Evolutionary conservation across 805 yeast species (phyloP), one percentile per base, ranked within the genome.

Genomic region (Saccharomycopsis fibuligera): DNA sequence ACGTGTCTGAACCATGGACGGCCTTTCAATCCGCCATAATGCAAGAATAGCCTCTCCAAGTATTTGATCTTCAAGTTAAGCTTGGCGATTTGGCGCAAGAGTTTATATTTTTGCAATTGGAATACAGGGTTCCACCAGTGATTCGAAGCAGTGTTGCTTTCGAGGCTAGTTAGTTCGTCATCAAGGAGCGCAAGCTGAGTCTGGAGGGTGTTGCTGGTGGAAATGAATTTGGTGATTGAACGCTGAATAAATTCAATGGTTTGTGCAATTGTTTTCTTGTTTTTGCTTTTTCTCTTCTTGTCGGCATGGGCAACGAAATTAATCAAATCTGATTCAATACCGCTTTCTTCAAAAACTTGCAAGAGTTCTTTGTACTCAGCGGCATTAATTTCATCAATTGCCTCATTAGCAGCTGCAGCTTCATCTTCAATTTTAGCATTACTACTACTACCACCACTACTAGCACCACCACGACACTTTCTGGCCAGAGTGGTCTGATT

Each of bases 1-100:
- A 72, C 62, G 58, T 79, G 85, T 60, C 73, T 76, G 64, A 73
- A 79, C 83, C 83, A 79, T 2, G 68, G 60, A 46, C 84, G 67
- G 38, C 63, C 67, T 14, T 68, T 70, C 19, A 79, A 65, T 1
- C 85, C 85, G 3, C 66, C 64, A 2, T 68, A 63, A 55, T 71
- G 59, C 40, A 76, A 53, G 57, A 79, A 76, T 17, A 58, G 53
- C 48, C 78, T 65, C 53, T 79, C 84, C 31, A 72, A 64, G 41
- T 55, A 61, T 49, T 61, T 62, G 43, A 75, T 62, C 54, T 68
- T 69, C 27, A 54, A 29, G 60, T 79, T 78, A 35, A 68, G 61
- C 3, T 51, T 42, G 42, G 50, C 6, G 3, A 47, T n/a, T 31
- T 43, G 25, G 8, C 16, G 9, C 33, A 24, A 17, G 21, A 48